phyloP scores from a whole-genome alignment of 1,139 yeast species.

The Scheffersomyces lignicola region DNA sequence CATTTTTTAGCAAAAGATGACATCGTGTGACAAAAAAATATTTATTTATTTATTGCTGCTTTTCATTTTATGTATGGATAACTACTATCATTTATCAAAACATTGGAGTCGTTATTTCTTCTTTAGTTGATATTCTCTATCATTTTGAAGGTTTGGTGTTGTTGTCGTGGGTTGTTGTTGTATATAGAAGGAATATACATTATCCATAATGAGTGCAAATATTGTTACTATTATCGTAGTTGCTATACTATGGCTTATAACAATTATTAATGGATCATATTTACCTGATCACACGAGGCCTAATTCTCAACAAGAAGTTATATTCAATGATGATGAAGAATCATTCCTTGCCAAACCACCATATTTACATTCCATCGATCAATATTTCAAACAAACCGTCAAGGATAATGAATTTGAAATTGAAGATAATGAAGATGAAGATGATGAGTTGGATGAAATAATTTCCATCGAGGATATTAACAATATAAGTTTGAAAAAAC shows the following conservation, averaged over 20 bases:
- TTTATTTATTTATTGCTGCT: too few species aligned
- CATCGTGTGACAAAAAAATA: too few species aligned
- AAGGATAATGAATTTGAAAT: conserved; percentile 2
- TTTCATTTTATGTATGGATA: neutral
- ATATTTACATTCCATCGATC: neutral
- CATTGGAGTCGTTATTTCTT: conserved; percentile 1
- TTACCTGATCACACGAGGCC: conserved; percentile 1
- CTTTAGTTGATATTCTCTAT: neutral
- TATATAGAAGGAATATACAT: neutral
- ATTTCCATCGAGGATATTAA: neutral
- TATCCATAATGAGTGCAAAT: conserved; percentile 1
- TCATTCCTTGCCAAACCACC: neutral
- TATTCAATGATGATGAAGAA: neutral
- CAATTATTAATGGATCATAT: neutral
- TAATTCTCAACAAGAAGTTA: neutral
- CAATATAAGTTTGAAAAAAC: neutral
- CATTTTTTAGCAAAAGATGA: too few species aligned
- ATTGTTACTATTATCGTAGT: neutral
- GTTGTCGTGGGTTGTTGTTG: conserved; percentile 1
- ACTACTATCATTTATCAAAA: conserved; percentile 1
- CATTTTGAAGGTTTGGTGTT: neutral
- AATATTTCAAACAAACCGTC: conserved; percentile 3
- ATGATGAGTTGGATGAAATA: conserved; percentile 3
- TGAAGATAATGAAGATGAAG: neutral
- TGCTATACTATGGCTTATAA: neutral